phyloP scores from a whole-genome alignment of 176 grass and related monocot species.

The maize (Zea mays) region Zm-B73-REFERENCE-NAM-5.0 NC_050098.1:94612501-94613000 shows the following conservation, averaged over 20 bases:
- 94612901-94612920: conserved; percentile 60
- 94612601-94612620: conserved; percentile 74
- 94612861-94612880: conserved; percentile 69
- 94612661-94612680: conserved; percentile 94
- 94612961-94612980: conserved; percentile 50
- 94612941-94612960: conserved; percentile 54
- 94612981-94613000: conserved; percentile 51
- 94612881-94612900: conserved; percentile 70
- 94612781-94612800: conserved; percentile 82
- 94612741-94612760: conserved; percentile 92
- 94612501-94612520: conserved; percentile 29
- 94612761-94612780: conserved; percentile 91
- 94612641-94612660: conserved; percentile 99
- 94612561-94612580: conserved; percentile 95
- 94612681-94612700: conserved; percentile 89
- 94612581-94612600: conserved; percentile 97
- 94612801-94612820: conserved; percentile 50
- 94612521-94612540: conserved; percentile 26
- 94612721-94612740: conserved; percentile 82
- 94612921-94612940: conserved; percentile 60
- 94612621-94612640: conserved; percentile 74
- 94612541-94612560: conserved; percentile 94
- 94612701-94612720: conserved; percentile 95
- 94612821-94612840: conserved; percentile 64
- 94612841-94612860: conserved; percentile 79